Percentiles rank a stretch among this genome's conserved stretches.
Conservation (phyloP, 495 filamentous ascomycete species). For the Oleoguttula mirabilis region DNA sequence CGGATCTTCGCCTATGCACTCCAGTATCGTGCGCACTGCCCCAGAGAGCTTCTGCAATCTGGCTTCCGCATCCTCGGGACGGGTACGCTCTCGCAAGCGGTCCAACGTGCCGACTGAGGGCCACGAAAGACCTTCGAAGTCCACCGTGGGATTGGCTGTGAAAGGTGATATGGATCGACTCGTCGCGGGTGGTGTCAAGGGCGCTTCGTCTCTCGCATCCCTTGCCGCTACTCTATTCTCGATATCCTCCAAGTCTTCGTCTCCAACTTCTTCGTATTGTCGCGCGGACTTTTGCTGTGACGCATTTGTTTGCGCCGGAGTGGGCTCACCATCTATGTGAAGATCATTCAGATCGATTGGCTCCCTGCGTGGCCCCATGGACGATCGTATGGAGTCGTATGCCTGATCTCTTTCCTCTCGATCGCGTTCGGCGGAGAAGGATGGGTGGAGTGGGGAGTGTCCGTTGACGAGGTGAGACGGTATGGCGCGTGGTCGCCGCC, state of each 20-base stretch:
- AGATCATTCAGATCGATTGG: slow-evolving; percentile 15
- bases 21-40: slow-evolving; percentile 80
- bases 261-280: slow-evolving; percentile 17
- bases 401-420: slow-evolving; percentile 15
- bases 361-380: slow-evolving; percentile 15
- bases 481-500: slow-evolving; percentile 13
- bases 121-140: slow-evolving; percentile 64
- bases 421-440: slow-evolving; percentile 8
- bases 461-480: slow-evolving; percentile 20
- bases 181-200: slow-evolving; percentile 35
- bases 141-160: slow-evolving; percentile 54
- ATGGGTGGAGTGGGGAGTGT: slow-evolving; percentile 17
- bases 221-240: slow-evolving; percentile 36
- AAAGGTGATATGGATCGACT: slow-evolving; percentile 43
- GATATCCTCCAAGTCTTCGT: slow-evolving; percentile 12
- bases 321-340: slow-evolving; percentile 11
- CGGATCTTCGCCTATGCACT: slow-evolving; percentile 93
- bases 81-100: slow-evolving; percentile 13
- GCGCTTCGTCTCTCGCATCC: slow-evolving; percentile 60
- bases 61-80: slow-evolving; percentile 53
- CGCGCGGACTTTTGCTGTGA: slow-evolving; percentile 4
- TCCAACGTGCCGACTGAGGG: slow-evolving; percentile 29
- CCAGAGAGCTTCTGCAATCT: slow-evolving; percentile 67
- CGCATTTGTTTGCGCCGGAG: neutral
- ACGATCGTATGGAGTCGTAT: slow-evolving; percentile 19